Evolutionary conservation across 2,329 filamentous ascomycete species (phyloP).

Genomic region (Hysterium pulicare): DNA sequence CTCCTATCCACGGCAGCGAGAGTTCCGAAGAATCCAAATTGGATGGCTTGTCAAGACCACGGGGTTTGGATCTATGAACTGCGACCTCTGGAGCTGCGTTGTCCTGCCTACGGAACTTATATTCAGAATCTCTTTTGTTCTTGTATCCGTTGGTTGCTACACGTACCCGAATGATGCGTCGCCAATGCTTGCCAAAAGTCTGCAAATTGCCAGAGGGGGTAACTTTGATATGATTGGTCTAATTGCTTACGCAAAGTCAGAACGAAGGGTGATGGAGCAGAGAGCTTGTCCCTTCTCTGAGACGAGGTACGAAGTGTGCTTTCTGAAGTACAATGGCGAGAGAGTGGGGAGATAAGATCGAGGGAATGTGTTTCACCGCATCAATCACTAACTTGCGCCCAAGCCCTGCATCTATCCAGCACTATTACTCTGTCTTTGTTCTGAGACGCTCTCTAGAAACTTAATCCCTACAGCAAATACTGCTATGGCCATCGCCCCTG

Average conservation of each 20-base stretch:
- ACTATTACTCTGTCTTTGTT: constrained; percentile 13
- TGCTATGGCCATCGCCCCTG: constrained; percentile 9
- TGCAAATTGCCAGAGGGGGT: no score
- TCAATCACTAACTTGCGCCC: constrained; percentile 30
- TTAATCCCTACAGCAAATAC: constrained; percentile 16
- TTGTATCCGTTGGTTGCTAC: constrained; percentile 21
- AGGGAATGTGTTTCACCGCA: constrained; percentile 31
- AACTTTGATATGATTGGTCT: no score
- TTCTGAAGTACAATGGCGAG: constrained; percentile 18
- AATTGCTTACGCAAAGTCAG: no score
- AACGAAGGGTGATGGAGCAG: no score
- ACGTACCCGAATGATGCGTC: constrained; percentile 21
- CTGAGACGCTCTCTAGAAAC: constrained; percentile 5
- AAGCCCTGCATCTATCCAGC: constrained; percentile 24
- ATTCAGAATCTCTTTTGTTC: constrained; percentile 14
- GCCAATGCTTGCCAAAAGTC: constrained; percentile 32
- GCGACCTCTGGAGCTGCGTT: constrained; percentile 14
- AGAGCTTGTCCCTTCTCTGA: constrained; percentile 22
- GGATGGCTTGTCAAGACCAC: constrained; percentile 7
- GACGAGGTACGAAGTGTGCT: constrained; percentile 18
- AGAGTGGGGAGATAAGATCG: constrained; percentile 27
- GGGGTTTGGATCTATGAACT: constrained; percentile 11
- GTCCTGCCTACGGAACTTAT: constrained; percentile 9
- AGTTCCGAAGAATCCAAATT: constrained; percentile 4
- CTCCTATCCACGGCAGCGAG: constrained; percentile 1